A percentile compares a stretch with the other conserved stretches of the same genome.
These are phyloP conservation scores for Ophioceras dolichostomum DNA, from an alignment of 2,329 filamentous ascomycete species.

Conservation along the genomic window DNA sequence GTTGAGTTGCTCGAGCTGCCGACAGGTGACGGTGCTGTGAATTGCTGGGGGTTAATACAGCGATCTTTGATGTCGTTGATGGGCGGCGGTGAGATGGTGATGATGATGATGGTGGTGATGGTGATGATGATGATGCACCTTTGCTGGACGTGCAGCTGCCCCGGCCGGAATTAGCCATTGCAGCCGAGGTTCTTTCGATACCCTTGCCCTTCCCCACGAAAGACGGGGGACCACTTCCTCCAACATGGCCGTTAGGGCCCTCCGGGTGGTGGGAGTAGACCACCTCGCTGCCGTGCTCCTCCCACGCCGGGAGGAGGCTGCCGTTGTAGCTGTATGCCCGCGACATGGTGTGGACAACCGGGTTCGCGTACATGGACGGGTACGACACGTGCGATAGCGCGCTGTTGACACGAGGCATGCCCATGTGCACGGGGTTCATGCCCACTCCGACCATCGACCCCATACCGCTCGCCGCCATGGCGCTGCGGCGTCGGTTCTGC, in stretches of 20 bases:
- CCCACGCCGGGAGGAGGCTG: slow-evolving; percentile 23
- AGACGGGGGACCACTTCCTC: no score
- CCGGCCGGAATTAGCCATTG: slow-evolving; percentile 18
- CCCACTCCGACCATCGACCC: slow-evolving; percentile 9
- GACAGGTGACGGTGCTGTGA: slow-evolving; percentile 13
- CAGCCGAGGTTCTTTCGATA: slow-evolving; percentile 14
- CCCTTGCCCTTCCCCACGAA: slow-evolving; percentile 33
- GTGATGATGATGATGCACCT: slow-evolving; percentile 15
- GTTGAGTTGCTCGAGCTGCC: slow-evolving; percentile 24
- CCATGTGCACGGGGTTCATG: slow-evolving; percentile 17
- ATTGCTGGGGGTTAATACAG: slow-evolving; percentile 2
- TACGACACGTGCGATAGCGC: slow-evolving; percentile 7
- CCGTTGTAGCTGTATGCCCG: slow-evolving; percentile 7
- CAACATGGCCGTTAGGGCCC: no score
- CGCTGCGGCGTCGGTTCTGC: slow-evolving; percentile 35
- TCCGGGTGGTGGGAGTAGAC: slow-evolving; percentile 16
- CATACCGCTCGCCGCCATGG: slow-evolving; percentile 27
- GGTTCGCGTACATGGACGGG: slow-evolving; percentile 3
- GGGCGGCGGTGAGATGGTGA: background rate
- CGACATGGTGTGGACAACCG: slow-evolving; percentile 5
- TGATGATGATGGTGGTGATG: no score
- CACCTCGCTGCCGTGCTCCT: slow-evolving; percentile 16
- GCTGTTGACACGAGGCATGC: slow-evolving; percentile 29
- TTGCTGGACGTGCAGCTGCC: slow-evolving; percentile 25
- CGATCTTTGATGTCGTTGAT: background rate